Conservation (phyloP, 2,329 filamentous ascomycete genomes). For the Botrytis sinoallii region DNA sequence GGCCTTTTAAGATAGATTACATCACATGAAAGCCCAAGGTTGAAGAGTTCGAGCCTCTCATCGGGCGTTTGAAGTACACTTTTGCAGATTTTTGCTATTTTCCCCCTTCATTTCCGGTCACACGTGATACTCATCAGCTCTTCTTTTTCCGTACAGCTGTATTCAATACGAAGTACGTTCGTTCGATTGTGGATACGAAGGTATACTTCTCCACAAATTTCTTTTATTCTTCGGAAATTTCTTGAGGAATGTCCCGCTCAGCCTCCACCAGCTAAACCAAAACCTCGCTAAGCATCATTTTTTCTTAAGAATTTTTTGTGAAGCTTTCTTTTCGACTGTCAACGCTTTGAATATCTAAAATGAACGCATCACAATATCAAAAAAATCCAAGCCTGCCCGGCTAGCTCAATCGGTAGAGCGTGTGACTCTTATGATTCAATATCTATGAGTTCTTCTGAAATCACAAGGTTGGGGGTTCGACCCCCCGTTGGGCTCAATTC, state of each 20-base stretch:
- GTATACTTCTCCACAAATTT: not conserved
- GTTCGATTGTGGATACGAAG: too few species aligned
- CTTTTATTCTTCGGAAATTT: not conserved
- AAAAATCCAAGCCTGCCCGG: conserved; percentile 21
- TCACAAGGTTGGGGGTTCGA: conserved; percentile 15
- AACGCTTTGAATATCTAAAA: not conserved
- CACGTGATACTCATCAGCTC: not conserved
- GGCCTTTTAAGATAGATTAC: conserved; percentile 20
- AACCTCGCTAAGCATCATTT: not conserved
- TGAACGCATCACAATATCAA: rapidly evolving
- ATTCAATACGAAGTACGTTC: too few species aligned
- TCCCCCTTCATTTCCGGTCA: too few species aligned
- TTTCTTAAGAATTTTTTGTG: not conserved
- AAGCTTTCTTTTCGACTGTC: too few species aligned
- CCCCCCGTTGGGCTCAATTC: conserved; percentile 13
- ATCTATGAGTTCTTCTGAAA: conserved; percentile 7
- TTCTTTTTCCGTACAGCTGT: not conserved
- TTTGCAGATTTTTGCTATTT: not conserved
- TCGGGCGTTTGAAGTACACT: not conserved
- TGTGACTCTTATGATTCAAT: conserved; percentile 32
- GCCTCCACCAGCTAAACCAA: not conserved
- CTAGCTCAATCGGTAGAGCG: conserved; percentile 38
- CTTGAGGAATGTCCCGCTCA: not conserved
- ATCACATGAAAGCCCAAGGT: conserved; percentile 21
- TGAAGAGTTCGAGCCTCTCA: conserved; percentile 25